Evolutionary conservation across 305 asterid genomes (phyloP), one percentile per base, ranked within the genome.

Genomic region (Solanum aculeatissimum): DNA sequence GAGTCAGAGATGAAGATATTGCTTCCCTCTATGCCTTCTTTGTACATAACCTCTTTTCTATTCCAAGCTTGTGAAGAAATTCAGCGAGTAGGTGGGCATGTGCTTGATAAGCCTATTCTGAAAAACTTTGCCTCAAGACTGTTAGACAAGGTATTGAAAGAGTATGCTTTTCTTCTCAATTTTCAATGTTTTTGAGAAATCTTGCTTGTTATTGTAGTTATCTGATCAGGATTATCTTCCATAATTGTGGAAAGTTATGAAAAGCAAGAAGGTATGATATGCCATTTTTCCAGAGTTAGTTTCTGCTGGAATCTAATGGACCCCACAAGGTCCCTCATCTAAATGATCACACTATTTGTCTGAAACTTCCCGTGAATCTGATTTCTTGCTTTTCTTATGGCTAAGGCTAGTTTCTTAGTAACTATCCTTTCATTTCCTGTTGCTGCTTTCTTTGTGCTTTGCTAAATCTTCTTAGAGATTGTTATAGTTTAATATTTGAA

Each of bases 21-120:
- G 38, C 99, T 97, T 86, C 99, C 99, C 83, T 97, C 98, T 43
- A 92, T 94, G 96, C 99, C 99, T 83, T 97, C 99, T 83, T 90
- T 93, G 77, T 92, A 95, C 85, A 89, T 95, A 84, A 89, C 93
- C 86, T 95, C 97, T 29, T 90, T 93, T 84, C 89, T 97, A 82
- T 97, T 95, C 87, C 91, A 89, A 86, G 98, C 98, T 53, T 94
- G 99, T 84, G 98, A 94, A 92, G 99, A 97, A 92, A 93, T 97
- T 89, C 97, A 95, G 77, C 96, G 97, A 80, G 95, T 92, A 85
- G 98, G 99, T 79, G 99, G 98, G 27, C 99, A 95, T 87, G 97
- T 97, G 72, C 98, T 95, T 87, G 99, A 94, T 74, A 97, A 91
- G 88, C 80, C 89, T 84, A 93, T 93, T 90, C 89, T 97, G 83